Conservation (phyloP, 2,329 filamentous ascomycete genomes). For the Stachybotrys chlorohalonatus region DNA sequence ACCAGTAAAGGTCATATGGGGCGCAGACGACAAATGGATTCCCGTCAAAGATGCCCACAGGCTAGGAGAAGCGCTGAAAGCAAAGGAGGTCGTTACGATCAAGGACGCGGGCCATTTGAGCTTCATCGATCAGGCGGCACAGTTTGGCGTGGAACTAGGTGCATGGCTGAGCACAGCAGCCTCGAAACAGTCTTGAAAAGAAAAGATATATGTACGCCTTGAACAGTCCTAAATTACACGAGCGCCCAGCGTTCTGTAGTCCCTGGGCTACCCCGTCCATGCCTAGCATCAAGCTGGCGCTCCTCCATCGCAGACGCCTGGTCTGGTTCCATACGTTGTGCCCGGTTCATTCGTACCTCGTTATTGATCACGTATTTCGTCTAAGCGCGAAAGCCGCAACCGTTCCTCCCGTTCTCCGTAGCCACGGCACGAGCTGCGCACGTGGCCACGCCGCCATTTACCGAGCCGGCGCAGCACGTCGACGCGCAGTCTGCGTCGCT, state of each 20-base stretch:
- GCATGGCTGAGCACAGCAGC: conserved; percentile 16
- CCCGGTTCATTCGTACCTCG: no score
- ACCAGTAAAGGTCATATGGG: conserved; percentile 34
- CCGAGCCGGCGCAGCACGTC: conserved; percentile 11
- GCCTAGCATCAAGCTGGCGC: neutral
- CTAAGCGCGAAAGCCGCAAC: conserved; percentile 22
- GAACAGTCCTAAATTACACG: no score
- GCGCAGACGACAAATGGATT: conserved; percentile 32
- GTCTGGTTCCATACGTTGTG: neutral
- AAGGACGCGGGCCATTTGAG: conserved; percentile 31
- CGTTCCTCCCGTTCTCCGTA: conserved; percentile 6
- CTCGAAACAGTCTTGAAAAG: neutral
- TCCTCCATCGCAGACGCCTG: neutral
- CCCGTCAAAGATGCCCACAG: conserved; percentile 24
- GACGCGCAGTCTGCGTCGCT: conserved; percentile 15
- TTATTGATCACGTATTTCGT: neutral
- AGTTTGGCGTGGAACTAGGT: conserved; percentile 26
- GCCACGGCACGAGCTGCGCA: conserved; percentile 7
- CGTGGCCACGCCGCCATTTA: conserved; percentile 1
- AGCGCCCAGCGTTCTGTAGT: neutral
- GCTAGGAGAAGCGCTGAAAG: conserved; percentile 16
- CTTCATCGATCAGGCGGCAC: conserved; percentile 31
- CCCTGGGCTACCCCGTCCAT: neutral
- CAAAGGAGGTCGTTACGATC: conserved; percentile 22
- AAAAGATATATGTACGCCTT: no score